Percentiles rank a stretch among this genome's conserved stretches.
These are phyloP conservation scores for Pyrenopolyporus hunteri DNA, from an alignment of 495 filamentous ascomycete species.

Conservation along the genomic window DNA sequence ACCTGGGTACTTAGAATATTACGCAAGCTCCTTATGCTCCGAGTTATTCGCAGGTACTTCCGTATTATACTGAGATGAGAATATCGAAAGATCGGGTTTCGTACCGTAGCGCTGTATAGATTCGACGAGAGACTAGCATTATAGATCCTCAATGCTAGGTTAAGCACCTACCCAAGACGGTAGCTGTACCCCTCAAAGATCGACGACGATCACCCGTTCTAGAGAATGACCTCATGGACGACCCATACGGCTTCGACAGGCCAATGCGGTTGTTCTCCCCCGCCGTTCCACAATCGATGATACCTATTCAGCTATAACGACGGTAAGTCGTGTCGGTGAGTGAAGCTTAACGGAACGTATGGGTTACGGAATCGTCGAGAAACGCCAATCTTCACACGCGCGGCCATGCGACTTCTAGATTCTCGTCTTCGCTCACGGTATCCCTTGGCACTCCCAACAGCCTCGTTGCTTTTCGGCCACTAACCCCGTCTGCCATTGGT, in stretches of 20 bases:
- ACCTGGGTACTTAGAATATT: no score
- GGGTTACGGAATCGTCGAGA: conserved; percentile 10
- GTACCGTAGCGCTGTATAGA: no score
- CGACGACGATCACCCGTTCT: conserved; percentile 7
- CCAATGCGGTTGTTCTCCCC: conserved; percentile 7
- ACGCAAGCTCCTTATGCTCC: no score
- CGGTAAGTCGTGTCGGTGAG: conserved; percentile 3
- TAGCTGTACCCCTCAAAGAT: conserved; percentile 5
- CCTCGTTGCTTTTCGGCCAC: conserved; percentile 12
- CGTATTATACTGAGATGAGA: no score
- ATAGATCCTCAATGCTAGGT: no score
- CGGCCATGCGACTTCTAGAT: neutral
- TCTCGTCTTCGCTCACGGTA: neutral
- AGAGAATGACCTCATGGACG: conserved; percentile 20
- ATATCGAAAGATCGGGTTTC: no score
- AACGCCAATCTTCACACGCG: neutral
- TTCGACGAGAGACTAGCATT: neutral
- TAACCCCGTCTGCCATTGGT: conserved; percentile 20
- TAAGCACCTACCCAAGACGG: neutral
- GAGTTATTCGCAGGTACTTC: no score
- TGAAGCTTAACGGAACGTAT: conserved; percentile 5
- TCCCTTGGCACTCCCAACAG: conserved; percentile 14
- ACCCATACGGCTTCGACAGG: neutral
- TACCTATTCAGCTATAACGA: conserved; percentile 7
- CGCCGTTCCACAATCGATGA: conserved; percentile 18